Conservation (phyloP, 192 early-diverging fungal genomes). For the Entophlyctis helioformis region DNA sequence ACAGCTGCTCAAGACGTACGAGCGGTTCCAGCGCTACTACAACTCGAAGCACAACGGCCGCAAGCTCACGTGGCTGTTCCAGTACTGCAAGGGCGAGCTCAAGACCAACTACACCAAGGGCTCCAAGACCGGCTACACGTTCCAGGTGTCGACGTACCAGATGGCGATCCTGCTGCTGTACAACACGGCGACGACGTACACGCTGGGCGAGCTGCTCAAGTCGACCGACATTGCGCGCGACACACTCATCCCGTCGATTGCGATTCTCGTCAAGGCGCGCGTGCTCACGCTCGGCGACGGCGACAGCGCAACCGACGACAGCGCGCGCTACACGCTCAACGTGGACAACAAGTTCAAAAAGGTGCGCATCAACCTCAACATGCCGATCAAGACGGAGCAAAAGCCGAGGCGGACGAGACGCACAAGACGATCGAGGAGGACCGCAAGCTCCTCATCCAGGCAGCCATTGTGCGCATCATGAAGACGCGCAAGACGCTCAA, state of each 20-base stretch:
- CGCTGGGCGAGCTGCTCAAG: constrained; percentile 61
- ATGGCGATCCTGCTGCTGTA: constrained; percentile 89
- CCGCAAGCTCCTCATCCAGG: constrained; percentile 81
- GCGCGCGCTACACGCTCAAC: constrained; percentile 62
- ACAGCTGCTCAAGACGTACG: constrained; percentile 69
- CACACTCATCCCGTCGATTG: constrained; percentile 53
- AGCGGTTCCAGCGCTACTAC: constrained; percentile 79
- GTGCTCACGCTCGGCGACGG: constrained; percentile 47
- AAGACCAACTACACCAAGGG: constrained; percentile 77
- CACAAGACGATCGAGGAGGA: constrained; percentile 88
- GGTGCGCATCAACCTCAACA: constrained; percentile 77
- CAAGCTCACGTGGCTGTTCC: constrained; percentile 91
- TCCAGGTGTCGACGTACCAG: constrained; percentile 80
- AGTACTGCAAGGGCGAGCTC: constrained; percentile 81
- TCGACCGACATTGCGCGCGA: constrained; percentile 63
- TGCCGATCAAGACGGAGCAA: constrained; percentile 74
- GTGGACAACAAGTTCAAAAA: constrained; percentile 67
- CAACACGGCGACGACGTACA: constrained; percentile 66
- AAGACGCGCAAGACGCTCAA: constrained; percentile 89
- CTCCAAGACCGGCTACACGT: constrained; percentile 62
- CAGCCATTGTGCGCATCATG: constrained; percentile 99
- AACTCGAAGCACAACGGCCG: constrained; percentile 77
- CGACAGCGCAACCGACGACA: constrained; percentile 37
- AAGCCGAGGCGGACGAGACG: constrained; percentile 86
- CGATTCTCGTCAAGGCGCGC: constrained; percentile 73